These are phyloP conservation scores for Sequoia sempervirens DNA, from an alignment of 75 land plant species.

Conservation along the genomic window DNA sequence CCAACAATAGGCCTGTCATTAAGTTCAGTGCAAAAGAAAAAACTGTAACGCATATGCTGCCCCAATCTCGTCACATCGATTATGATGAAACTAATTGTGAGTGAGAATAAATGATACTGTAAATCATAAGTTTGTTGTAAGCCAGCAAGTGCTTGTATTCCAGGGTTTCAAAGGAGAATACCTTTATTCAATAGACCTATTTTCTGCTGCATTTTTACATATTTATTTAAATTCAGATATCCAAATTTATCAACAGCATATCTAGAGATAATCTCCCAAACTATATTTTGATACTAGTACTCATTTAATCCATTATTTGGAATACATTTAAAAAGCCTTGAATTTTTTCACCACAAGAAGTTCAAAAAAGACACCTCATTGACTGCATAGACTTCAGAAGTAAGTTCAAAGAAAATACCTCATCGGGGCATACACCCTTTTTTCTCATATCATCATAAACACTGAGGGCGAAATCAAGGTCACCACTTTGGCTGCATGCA, in stretches of 20 bases:
- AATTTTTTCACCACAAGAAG: background rate
- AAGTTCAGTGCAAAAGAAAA: too few species aligned
- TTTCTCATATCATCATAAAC: slow-evolving; percentile 71
- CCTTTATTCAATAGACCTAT: background rate
- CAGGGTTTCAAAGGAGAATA: background rate
- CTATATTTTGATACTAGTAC: background rate
- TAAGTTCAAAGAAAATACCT: slow-evolving; percentile 42
- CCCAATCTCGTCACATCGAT: too few species aligned
- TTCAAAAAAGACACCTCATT: background rate
- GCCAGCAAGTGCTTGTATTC: too few species aligned
- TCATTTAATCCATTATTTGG: background rate
- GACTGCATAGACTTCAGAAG: slow-evolving; percentile 2
- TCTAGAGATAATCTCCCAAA: background rate
- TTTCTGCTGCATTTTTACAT: background rate
- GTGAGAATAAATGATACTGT: too few species aligned
- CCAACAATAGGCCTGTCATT: too few species aligned
- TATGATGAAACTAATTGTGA: too few species aligned
- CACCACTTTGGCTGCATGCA: slow-evolving; percentile 77
- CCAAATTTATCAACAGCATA: background rate
- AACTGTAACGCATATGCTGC: too few species aligned
- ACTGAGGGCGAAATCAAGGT: slow-evolving; percentile 61
- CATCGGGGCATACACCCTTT: slow-evolving; percentile 79
- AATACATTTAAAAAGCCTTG: background rate
- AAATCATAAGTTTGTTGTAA: too few species aligned
- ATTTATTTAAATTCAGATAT: background rate